Percentiles rank a stretch among this genome's conserved stretches.
phyloP scores from a whole-genome alignment of 2,329 filamentous ascomycete genomes.

The Mycocentrospora acerina region DNA sequence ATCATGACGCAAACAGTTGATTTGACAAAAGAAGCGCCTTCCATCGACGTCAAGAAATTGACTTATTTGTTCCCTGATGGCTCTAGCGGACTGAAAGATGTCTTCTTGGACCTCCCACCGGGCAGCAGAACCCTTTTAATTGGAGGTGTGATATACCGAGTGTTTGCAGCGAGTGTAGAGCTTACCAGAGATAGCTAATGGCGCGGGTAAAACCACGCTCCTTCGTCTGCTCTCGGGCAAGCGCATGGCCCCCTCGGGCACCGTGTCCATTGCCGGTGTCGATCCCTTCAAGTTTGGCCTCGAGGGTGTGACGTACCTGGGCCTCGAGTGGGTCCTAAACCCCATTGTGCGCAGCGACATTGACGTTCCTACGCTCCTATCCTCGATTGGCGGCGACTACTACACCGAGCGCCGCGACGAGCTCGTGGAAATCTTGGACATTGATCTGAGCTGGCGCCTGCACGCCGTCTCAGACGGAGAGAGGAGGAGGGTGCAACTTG shows the following conservation, averaged over 20 bases:
- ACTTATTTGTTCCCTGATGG: conserved; percentile 89
- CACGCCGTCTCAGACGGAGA: conserved; percentile 94
- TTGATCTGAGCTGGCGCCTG: conserved; percentile 92
- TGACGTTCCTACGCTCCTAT: conserved; percentile 80
- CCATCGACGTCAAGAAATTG: conserved; percentile 73
- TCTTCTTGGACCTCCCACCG: conserved; percentile 75
- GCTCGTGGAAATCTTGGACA: conserved; percentile 83
- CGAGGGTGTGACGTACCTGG: conserved; percentile 94
- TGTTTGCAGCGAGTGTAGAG: conserved; percentile 4
- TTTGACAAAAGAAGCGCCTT: conserved; percentile 47
- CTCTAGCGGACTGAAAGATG: conserved; percentile 72
- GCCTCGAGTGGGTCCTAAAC: conserved; percentile 97
- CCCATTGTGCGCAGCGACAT: conserved; percentile 95
- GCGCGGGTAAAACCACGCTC: conserved; percentile 94
- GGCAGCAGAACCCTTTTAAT: conserved; percentile 88
- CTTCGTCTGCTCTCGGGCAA: conserved; percentile 93
- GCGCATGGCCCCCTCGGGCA: conserved; percentile 76
- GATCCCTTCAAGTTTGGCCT: conserved; percentile 91
- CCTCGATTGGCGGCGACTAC: conserved; percentile 80
- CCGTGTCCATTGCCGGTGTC: conserved; percentile 75
- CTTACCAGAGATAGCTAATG: conserved; percentile 65
- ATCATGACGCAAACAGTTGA: conserved; percentile 25
- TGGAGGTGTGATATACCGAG: conserved; percentile 59
- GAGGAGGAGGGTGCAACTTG: conserved; percentile 84
- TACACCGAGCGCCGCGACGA: conserved; percentile 83